Evolutionary conservation across 2,329 filamentous ascomycete genomes (phyloP).

Genomic region (Orbilia ellipsospora): DNA sequence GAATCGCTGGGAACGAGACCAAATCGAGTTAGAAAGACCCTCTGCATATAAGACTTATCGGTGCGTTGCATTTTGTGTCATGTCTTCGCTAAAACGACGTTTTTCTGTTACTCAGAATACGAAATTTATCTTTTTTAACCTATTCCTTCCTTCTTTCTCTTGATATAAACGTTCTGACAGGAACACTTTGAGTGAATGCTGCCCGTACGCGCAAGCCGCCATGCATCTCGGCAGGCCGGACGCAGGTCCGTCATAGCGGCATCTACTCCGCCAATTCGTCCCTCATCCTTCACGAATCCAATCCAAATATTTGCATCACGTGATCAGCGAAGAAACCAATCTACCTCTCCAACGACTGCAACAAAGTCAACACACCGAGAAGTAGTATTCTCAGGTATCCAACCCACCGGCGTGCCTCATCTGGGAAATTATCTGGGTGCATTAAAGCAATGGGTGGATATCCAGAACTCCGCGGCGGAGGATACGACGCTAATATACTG

Average conservation of each 20-base stretch:
- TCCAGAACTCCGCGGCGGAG: constrained; percentile 74
- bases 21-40: background rate
- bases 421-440: constrained; percentile 96
- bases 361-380: constrained; percentile 39
- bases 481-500: constrained; percentile 77
- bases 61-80: constrained; percentile 36
- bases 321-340: constrained; percentile 41
- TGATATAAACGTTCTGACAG: background rate
- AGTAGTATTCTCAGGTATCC: constrained; percentile 92
- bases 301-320: constrained; percentile 27
- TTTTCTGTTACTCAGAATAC: constrained; percentile 19
- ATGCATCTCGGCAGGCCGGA: constrained; percentile 43
- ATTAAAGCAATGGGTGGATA: constrained; percentile 82
- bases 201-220: constrained; percentile 32
- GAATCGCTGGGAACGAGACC: too few relatives aligned
- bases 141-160: background rate
- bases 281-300: constrained; percentile 12
- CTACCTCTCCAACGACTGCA: constrained; percentile 57
- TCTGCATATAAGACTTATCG: constrained; percentile 1
- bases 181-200: constrained; percentile 26
- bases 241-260: constrained; percentile 2
- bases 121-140: constrained; percentile 7
- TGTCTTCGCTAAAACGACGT: constrained; percentile 17
- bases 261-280: constrained; percentile 1
- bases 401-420: constrained; percentile 93